A percentile compares a stretch with the other conserved stretches of the same genome.
phyloP scores from a whole-genome alignment of 306 rosid species.

The Crotalaria pallida region DNA sequence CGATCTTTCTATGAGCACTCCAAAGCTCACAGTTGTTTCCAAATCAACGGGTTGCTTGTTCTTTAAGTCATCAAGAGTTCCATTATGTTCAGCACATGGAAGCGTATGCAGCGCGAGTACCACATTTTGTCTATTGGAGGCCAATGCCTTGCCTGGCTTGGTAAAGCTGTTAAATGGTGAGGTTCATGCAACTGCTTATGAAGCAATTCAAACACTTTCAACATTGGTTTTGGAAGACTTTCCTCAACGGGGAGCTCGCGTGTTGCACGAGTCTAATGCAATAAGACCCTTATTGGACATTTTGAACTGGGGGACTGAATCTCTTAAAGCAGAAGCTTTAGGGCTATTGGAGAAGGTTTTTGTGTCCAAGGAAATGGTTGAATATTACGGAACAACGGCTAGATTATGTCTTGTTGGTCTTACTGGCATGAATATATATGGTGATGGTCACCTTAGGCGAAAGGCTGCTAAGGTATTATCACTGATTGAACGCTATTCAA shows the following conservation, averaged over 20 bases:
- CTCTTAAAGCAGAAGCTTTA: conserved; percentile 61
- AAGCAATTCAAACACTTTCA: conserved; percentile 73
- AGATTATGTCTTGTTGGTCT: conserved; percentile 43
- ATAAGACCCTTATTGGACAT: conserved; percentile 52
- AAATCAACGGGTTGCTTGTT: conserved; percentile 51
- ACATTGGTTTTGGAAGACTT: conserved; percentile 54
- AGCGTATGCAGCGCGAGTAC: conserved; percentile 46
- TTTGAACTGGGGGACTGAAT: conserved; percentile 64
- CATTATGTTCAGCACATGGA: conserved; percentile 52
- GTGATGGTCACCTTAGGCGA: conserved; percentile 44
- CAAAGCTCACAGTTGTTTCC: conserved; percentile 36
- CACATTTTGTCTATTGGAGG: conserved; percentile 70
- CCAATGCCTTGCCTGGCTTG: conserved; percentile 64
- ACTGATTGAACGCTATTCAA: conserved; percentile 68
- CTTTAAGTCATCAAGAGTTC: conserved; percentile 35
- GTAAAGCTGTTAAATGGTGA: conserved; percentile 48
- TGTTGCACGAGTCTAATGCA: conserved; percentile 50
- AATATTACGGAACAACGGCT: conserved; percentile 46
- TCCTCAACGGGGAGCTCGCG: conserved; percentile 66
- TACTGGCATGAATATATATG: conserved; percentile 42
- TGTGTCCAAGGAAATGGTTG: conserved; percentile 64
- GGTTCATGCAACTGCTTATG: conserved; percentile 67
- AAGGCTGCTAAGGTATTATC: conserved; percentile 60
- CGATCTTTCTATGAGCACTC: conserved; percentile 69
- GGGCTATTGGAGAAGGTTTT: conserved; percentile 69